A percentile compares a stretch with the other conserved stretches of the same genome.
These are phyloP conservation scores for Davidsoniella neocaledoniae DNA, from an alignment of 2,329 filamentous ascomycete genomes.

Conservation along the genomic window DNA sequence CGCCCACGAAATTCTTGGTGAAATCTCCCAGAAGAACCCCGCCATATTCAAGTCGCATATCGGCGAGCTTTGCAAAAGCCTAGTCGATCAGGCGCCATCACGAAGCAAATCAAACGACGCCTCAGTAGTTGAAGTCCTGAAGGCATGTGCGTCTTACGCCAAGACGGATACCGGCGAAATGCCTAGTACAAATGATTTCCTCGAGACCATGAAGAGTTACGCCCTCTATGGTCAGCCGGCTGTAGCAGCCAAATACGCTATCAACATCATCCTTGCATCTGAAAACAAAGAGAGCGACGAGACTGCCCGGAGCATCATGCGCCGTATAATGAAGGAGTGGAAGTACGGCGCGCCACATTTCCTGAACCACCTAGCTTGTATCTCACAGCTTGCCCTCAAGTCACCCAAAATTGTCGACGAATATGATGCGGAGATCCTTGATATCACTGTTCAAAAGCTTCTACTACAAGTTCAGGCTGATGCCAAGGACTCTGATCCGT, in stretches of 20 bases:
- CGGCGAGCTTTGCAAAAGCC: constrained; percentile 72
- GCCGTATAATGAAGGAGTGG: constrained; percentile 59
- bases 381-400: constrained; percentile 61
- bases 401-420: constrained; percentile 57
- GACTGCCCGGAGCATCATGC: constrained; percentile 67
- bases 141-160: constrained; percentile 84
- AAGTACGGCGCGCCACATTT: constrained; percentile 57
- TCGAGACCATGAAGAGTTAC: constrained; percentile 66
- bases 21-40: constrained; percentile 79
- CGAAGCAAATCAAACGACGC: constrained; percentile 50
- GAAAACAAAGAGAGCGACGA: constrained; percentile 58
- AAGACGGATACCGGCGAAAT: constrained; percentile 73
- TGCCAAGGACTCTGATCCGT: constrained; percentile 36
- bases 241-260: constrained; percentile 79
- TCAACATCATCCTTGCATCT: constrained; percentile 72
- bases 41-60: constrained; percentile 87
- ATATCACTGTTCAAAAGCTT: constrained; percentile 59
- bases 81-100: constrained; percentile 65
- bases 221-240: constrained; percentile 67
- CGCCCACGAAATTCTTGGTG: constrained; percentile 77
- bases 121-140: constrained; percentile 73
- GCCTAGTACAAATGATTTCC: constrained; percentile 63
- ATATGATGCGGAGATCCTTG: constrained; percentile 57
- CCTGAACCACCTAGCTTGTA: constrained; percentile 53
- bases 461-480: constrained; percentile 50